Evolutionary conservation across 768 basidiomycete species (phyloP).

Genomic region (Suillus plorans): DNA sequence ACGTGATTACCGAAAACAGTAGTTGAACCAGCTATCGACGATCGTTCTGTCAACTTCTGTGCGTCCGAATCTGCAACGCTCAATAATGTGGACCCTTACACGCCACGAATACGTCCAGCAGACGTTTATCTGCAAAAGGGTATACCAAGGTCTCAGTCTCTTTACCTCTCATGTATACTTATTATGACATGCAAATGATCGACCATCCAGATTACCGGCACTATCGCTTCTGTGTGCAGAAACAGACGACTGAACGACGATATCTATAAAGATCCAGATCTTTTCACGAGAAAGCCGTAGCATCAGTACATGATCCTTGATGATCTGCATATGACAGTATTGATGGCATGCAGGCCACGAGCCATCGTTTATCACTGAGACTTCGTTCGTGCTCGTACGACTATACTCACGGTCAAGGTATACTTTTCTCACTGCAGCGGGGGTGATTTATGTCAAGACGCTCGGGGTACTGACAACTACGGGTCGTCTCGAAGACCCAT

Average conservation of each 20-base stretch:
- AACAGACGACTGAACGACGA: slow-evolving; percentile 56
- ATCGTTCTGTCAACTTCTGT: no score
- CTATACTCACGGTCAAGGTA: slow-evolving; percentile 79
- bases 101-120: no score
- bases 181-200: slow-evolving; percentile 2
- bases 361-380: slow-evolving; percentile 83
- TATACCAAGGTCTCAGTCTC: no score
- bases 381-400: slow-evolving; percentile 84
- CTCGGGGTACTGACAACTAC: slow-evolving; percentile 83
- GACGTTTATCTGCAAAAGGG: no score
- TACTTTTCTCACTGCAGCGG: slow-evolving; percentile 81
- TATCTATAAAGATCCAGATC: slow-evolving; percentile 47
- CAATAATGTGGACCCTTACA: no score
- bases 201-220: slow-evolving; percentile 66
- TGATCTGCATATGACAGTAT: no score
- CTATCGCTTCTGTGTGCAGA: slow-evolving; percentile 75
- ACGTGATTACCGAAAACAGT: no score
- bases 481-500: slow-evolving; percentile 83
- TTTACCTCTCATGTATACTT: not conserved
- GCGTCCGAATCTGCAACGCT: no score
- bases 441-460: slow-evolving; percentile 87
- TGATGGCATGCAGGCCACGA: slow-evolving; percentile 44
- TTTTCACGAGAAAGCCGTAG: slow-evolving; percentile 33
- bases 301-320: slow-evolving; percentile 30
- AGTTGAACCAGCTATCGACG: no score